A percentile compares a stretch with the other conserved stretches of the same genome.
Conservation (phyloP, 768 basidiomycete genomes). For the Lactarius hatsudake region DNA sequence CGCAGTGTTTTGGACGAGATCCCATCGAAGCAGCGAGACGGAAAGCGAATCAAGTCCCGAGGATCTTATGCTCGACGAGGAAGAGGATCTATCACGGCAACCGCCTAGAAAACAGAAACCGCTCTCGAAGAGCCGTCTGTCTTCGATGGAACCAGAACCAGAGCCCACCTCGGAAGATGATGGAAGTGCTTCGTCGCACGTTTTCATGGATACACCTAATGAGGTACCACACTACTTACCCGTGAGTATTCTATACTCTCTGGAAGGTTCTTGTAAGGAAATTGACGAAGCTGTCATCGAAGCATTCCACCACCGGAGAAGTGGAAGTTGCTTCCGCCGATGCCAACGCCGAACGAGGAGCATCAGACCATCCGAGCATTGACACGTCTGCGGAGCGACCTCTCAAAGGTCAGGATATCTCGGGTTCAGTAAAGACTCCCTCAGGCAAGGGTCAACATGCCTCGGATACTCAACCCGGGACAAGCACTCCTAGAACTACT, state of each 20-base stretch:
- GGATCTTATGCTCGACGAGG: conserved; percentile 22
- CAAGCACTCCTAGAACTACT: background rate
- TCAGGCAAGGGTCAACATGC: background rate
- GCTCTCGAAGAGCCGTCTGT: background rate
- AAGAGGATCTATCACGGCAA: conserved; percentile 21
- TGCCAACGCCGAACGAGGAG: background rate
- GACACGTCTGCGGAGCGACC: background rate
- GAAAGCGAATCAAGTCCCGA: conserved; percentile 17
- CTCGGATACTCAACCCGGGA: background rate
- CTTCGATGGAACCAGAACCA: conserved; percentile 15
- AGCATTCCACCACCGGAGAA: background rate
- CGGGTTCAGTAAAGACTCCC: background rate
- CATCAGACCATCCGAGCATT: background rate
- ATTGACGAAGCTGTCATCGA: conserved; percentile 4
- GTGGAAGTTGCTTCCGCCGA: background rate
- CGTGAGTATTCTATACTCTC: conserved; percentile 6
- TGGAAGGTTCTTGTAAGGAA: background rate
- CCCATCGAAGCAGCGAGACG: conserved; percentile 22
- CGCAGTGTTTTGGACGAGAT: conserved; percentile 26
- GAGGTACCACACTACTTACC: conserved; percentile 1
- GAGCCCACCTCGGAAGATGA: conserved; percentile 18
- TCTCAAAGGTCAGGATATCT: background rate
- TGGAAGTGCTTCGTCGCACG: background rate
- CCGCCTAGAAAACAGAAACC: conserved; percentile 3
- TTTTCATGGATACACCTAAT: conserved; percentile 23